phyloP scores from a whole-genome alignment of 441 rosid species.

The Viola pubescens region DNA sequence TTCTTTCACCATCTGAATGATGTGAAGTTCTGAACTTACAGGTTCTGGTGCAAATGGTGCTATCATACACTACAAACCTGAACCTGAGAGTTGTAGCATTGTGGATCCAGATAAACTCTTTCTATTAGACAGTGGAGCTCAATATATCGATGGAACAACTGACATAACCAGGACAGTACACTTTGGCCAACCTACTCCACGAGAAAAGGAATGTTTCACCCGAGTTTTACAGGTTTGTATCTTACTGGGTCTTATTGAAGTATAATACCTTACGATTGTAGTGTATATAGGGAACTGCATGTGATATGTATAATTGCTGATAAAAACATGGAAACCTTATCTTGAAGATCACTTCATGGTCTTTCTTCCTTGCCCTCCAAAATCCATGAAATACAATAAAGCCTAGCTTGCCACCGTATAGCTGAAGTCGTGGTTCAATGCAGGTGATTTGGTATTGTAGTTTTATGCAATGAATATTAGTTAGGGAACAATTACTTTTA shows the following conservation, averaged over 20 bases:
- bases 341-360: too few species aligned
- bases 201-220: conserved; percentile 89
- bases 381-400: too few species aligned
- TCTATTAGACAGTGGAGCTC: conserved; percentile 94
- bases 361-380: too few species aligned
- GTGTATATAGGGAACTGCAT: too few species aligned
- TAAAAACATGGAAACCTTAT: too few species aligned
- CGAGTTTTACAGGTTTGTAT: conserved; percentile 70
- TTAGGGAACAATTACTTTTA: too few species aligned
- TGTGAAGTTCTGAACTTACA: conserved; percentile 26
- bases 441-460: too few species aligned
- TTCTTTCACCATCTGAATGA: conserved; percentile 13
- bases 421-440: too few species aligned
- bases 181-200: conserved; percentile 70
- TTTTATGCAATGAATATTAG: too few species aligned
- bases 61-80: conserved; percentile 88
- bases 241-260: conserved; percentile 10
- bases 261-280: not conserved
- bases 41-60: conserved; percentile 99
- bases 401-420: too few species aligned
- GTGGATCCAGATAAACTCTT: conserved; percentile 70
- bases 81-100: conserved; percentile 69
- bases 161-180: conserved; percentile 96
- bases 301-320: too few species aligned
- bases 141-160: conserved; percentile 92